Percentiles rank a stretch among this genome's conserved stretches.
Evolutionary conservation across 306 rosid species (phyloP).

Genomic region (Purshia tridentata): DNA sequence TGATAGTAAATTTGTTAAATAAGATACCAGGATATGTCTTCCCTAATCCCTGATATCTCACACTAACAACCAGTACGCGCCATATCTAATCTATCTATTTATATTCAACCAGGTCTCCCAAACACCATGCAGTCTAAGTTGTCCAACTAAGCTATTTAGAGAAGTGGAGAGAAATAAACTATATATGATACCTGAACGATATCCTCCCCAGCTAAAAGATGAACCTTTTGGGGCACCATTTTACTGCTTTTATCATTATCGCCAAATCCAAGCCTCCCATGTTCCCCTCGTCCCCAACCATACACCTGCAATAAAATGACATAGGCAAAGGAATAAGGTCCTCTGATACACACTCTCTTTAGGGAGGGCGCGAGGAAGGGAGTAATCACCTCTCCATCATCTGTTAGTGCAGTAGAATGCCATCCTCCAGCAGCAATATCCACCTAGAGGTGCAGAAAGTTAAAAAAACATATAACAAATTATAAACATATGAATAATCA

Average conservation of each 20-base stretch:
- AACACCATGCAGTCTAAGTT: background rate
- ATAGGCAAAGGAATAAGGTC: background rate
- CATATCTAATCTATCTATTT: background rate
- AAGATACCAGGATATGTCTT: no score
- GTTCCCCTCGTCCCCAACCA: slow-evolving; percentile 99
- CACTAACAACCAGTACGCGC: background rate
- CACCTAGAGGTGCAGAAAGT: slow-evolving; percentile 48
- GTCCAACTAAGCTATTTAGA: background rate
- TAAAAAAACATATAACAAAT: slow-evolving; percentile 10
- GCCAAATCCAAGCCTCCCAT: slow-evolving; percentile 98
- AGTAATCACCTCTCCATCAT: slow-evolving; percentile 78
- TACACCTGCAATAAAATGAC: slow-evolving; percentile 64
- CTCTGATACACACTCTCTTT: no score
- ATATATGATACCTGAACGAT: slow-evolving; percentile 72
- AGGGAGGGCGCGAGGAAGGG: slow-evolving; percentile 6
- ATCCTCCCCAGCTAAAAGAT: slow-evolving; percentile 85
- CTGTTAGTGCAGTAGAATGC: slow-evolving; percentile 95
- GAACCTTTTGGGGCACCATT: slow-evolving; percentile 95
- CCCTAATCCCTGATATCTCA: no score
- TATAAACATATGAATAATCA: background rate
- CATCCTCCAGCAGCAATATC: slow-evolving; percentile 99
- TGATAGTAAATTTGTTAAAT: background rate
- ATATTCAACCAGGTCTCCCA: background rate
- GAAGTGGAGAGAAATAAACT: background rate
- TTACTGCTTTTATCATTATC: slow-evolving; percentile 98